These are phyloP conservation scores for Tolypocladium capitatum DNA, from an alignment of 2,329 filamentous ascomycete genomes.

Conservation along the genomic window DNA sequence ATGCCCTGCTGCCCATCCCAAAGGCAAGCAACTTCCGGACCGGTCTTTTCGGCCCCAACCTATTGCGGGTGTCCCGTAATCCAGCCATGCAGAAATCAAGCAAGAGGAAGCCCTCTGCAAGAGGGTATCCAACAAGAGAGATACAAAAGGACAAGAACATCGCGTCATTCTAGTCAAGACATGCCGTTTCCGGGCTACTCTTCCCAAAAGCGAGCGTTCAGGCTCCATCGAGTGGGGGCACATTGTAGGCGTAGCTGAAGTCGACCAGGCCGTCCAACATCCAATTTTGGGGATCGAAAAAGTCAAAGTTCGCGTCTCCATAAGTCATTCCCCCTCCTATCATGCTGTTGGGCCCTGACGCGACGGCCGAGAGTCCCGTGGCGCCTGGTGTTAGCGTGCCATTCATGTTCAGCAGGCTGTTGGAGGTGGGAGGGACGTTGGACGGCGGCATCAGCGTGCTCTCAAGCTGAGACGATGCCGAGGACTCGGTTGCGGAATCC, in stretches of 20 bases:
- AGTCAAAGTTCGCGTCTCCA: conserved; percentile 62
- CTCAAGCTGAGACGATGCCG: conserved; percentile 50
- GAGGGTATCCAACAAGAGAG: neutral
- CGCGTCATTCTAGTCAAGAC: neutral
- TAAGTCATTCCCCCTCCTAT: conserved; percentile 41
- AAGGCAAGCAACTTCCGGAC: neutral
- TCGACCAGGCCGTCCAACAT: conserved; percentile 78
- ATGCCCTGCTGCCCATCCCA: neutral
- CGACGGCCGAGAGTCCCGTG: conserved; percentile 27
- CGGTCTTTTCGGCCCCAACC: neutral
- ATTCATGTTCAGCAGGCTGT: conserved; percentile 32
- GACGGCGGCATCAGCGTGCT: conserved; percentile 38
- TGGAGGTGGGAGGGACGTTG: conserved; percentile 25
- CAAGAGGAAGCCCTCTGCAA: neutral
- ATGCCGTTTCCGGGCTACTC: neutral
- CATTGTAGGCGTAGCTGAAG: conserved; percentile 54
- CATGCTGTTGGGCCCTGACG: conserved; percentile 30
- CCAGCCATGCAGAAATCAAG: neutral
- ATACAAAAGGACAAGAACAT: neutral
- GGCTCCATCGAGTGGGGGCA: conserved; percentile 39
- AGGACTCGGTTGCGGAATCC: conserved; percentile 63
- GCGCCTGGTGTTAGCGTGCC: conserved; percentile 39
- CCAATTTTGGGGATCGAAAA: conserved; percentile 89
- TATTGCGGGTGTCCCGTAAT: neutral
- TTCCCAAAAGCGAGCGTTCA: conserved; percentile 9